phyloP scores from a whole-genome alignment of 2,329 filamentous ascomycete species.

The Aspergillus chevalieri region DNA sequence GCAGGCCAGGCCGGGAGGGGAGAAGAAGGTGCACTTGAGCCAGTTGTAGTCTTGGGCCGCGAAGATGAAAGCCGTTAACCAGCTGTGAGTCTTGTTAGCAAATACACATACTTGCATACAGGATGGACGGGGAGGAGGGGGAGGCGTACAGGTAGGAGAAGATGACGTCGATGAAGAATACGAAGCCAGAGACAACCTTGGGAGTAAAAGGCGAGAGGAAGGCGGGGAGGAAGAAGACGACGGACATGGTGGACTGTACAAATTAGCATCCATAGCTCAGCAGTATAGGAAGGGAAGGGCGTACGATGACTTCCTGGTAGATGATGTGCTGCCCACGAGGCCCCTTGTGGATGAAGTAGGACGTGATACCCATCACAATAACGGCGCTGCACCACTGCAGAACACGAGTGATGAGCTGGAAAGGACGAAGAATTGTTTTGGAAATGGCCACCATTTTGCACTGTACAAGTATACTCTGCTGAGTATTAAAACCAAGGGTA shows the following conservation, averaged over 20 bases:
- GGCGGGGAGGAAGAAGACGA: conserved; percentile 39
- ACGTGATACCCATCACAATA: conserved; percentile 38
- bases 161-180: conserved; percentile 37
- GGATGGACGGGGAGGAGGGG: not conserved
- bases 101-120: not conserved
- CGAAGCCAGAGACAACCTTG: conserved; percentile 29
- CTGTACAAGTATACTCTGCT: not conserved
- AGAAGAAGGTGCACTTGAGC: conserved; percentile 22
- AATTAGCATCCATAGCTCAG: not conserved
- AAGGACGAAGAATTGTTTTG: conserved; percentile 22
- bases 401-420: conserved; percentile 24
- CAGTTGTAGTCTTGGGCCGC: conserved; percentile 40
- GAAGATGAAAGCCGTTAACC: conserved; percentile 46
- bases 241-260: conserved; percentile 25
- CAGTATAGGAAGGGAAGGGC: conserved; percentile 5
- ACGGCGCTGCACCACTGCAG: conserved; percentile 35
- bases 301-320: conserved; percentile 37
- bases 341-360: conserved; percentile 33
- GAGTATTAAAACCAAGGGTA: not conserved
- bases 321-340: conserved; percentile 29
- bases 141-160: conserved; percentile 41
- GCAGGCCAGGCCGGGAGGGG: conserved; percentile 31
- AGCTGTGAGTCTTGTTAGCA: conserved; percentile 21
- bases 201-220: conserved; percentile 38
- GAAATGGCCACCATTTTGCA: conserved; percentile 12